Evolutionary conservation across 805 yeast species (phyloP).

Genomic region (Saccharomycopsis oosterbeekiorum): DNA sequence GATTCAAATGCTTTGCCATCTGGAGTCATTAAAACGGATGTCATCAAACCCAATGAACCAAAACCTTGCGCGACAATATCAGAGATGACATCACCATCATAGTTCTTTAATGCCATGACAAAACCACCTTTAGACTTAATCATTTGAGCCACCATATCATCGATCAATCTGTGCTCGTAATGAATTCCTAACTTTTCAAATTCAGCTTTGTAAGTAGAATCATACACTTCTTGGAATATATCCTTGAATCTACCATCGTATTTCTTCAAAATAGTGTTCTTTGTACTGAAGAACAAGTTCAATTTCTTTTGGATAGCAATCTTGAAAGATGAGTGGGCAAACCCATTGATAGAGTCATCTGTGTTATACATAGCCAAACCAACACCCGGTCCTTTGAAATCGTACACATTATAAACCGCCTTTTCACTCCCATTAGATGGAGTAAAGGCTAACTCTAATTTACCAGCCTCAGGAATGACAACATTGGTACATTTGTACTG

Average conservation of each 20-base stretch:
- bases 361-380: conserved; percentile 95
- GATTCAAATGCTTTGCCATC: conserved; percentile 93
- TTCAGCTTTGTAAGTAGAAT: conserved; percentile 49
- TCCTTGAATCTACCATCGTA: conserved; percentile 96
- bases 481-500: conserved; percentile 91
- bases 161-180: conserved; percentile 95
- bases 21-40: conserved; percentile 93
- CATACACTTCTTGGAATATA: conserved; percentile 76
- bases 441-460: conserved; percentile 64
- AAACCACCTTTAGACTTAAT: conserved; percentile 90
- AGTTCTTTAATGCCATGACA: conserved; percentile 93
- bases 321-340: conserved; percentile 89
- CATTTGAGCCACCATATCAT: conserved; percentile 99
- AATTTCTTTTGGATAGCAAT: conserved; percentile 70
- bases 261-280: conserved; percentile 87
- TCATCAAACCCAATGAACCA: conserved; percentile 94
- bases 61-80: conserved; percentile 98
- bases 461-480: conserved; percentile 71
- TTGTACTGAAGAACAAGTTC: conserved; percentile 81
- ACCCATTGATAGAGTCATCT: conserved; percentile 78
- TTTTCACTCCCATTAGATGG: conserved; percentile 53
- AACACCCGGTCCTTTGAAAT: conserved; percentile 60
- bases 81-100: conserved; percentile 95
- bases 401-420: conserved; percentile 50
- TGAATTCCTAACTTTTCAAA: conserved; percentile 80